Base-by-base conservation (phyloP, 164 flowering plant genomes). In the Umbellularia californica region DNA sequence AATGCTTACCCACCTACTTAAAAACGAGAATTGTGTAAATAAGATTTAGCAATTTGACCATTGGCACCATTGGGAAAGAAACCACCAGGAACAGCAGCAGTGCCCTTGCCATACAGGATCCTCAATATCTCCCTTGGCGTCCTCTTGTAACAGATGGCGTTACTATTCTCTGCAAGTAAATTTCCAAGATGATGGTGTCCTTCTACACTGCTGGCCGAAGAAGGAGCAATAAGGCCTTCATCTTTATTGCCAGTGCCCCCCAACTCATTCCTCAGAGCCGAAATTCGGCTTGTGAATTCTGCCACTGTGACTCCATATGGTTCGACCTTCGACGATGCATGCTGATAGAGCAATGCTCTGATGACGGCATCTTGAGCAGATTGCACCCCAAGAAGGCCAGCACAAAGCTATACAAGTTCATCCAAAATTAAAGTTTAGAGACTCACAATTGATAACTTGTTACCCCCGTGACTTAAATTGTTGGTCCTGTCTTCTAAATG, bases 291-390 rank as follows among this genome's bases (percentile, higher is more conserved):
- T 0, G 93, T 92, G 82, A 94, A 90, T 74, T 88, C 90, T 0
- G 90, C 90, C 27, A 94, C 98, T 0, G 90, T 87, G 30, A 87
- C 63, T 5, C 81, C 85, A 64, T 90, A 92, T 0, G 97, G 97
- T 0, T 9, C 3, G 58, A 94, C 94, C 52, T 63, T 81, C 64
- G 0, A 11, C 0, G 0, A 0, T 1, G 86, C 84, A 0, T 72
- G 76, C 76, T 87, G 75, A 75, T 90, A 92, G 0, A 94, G 80
- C 58, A 88, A 22, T 30, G 88, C 76, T 72, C 97, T 69, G 6
- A 90, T 83, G 3, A 90, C 89, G 0, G 98, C 98, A 78, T 94
- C 98, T 80, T 94, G 98, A 0, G 93, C 98, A 10, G 94, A 84
- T 71, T 92, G 94, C 50, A 90, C 94, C 0, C 87, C 93, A 27